These are phyloP conservation scores for Oryza longistaminata DNA, from an alignment of 176 grass and related monocot species.

Conservation along the genomic window DNA sequence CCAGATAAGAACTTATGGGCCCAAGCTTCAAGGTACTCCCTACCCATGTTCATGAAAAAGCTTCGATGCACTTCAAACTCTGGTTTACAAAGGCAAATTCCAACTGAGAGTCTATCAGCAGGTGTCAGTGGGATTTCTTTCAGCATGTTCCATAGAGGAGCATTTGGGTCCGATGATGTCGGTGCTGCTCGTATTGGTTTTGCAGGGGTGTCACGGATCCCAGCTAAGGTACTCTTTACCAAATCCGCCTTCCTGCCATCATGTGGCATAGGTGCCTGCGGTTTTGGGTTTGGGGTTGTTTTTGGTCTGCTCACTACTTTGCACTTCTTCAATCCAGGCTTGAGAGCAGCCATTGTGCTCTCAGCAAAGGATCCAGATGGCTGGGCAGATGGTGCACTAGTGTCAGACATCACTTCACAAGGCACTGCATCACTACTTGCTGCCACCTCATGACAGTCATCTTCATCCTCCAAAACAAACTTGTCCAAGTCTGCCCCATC, in stretches of 20 bases:
- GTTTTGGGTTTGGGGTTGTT: constrained; percentile 25
- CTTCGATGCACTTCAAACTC: constrained; percentile 49
- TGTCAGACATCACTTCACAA: constrained; percentile 47
- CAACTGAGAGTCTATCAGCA: constrained; percentile 48
- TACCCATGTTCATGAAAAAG: constrained; percentile 61
- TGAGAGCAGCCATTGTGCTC: constrained; percentile 54
- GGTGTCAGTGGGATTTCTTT: constrained; percentile 51
- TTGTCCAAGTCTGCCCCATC: constrained; percentile 25
- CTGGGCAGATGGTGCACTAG: constrained; percentile 46
- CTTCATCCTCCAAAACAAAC: constrained; percentile 30
- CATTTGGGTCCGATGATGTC: constrained; percentile 49
- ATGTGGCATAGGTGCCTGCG: neutral
- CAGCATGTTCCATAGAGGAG: constrained; percentile 52
- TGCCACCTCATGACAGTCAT: constrained; percentile 39
- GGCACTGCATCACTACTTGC: constrained; percentile 34
- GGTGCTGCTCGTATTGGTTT: constrained; percentile 27
- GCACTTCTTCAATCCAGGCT: constrained; percentile 40
- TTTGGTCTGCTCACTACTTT: constrained; percentile 46
- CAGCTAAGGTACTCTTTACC: constrained; percentile 26
- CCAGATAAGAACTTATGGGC: constrained; percentile 45
- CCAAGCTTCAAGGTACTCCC: constrained; percentile 59
- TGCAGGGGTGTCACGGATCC: neutral
- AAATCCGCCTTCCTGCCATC: constrained; percentile 23
- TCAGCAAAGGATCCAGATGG: constrained; percentile 47
- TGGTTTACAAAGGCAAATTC: constrained; percentile 47